Base-by-base conservation (phyloP, 2,329 filamentous ascomycete genomes). In the Arthroderma sp. region DNA sequence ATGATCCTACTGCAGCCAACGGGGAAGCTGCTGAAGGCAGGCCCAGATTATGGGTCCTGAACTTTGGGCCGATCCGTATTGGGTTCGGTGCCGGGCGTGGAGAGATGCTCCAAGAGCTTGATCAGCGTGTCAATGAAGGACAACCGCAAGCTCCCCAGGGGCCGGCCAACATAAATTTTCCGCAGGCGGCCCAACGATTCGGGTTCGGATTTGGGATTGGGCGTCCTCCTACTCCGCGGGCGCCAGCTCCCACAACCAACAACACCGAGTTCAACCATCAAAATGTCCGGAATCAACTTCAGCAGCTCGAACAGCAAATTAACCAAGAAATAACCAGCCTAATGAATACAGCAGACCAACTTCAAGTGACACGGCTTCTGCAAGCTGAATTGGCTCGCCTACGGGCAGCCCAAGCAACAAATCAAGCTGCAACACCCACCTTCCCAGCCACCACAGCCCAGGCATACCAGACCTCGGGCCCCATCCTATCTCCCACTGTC, bases 1-100 rank as follows among this genome's bases (percentile, higher is more conserved):
- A 59, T 51, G 4, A 48, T 44, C 6, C 60, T 54, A 40, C 59
- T 51, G 15, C 61, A 63, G 36, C 63, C 60, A 51, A 60, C 61
- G 46, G 60, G 61, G 51, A 29, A 61, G 46, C 60, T 59, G 57
- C 56, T 44, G 58, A 64, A 48, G 54, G 60, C 55, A 41, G 57
- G 55, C 63, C 65, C 8, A 69, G 73, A 42, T 73, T 78, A 49
- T 71, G 78, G 36, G 71, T 85, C 45, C 80, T 82, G 54, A 82
- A 85, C 53, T 65, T 91, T 39, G 85, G 85, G 0, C 85, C 85
- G 2, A 67, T 91, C 30, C 71, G 83, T 29, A 67, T 91, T 22
- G 84, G 81, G 0, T 84, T 89, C 53, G 68, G 73, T 15, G 73
- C 72, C 37, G 68, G 82, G 62, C 60, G 80, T 63, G 61, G 69